Base-by-base conservation (phyloP, 2,329 filamentous ascomycete genomes). In the Claviceps africana region DNA sequence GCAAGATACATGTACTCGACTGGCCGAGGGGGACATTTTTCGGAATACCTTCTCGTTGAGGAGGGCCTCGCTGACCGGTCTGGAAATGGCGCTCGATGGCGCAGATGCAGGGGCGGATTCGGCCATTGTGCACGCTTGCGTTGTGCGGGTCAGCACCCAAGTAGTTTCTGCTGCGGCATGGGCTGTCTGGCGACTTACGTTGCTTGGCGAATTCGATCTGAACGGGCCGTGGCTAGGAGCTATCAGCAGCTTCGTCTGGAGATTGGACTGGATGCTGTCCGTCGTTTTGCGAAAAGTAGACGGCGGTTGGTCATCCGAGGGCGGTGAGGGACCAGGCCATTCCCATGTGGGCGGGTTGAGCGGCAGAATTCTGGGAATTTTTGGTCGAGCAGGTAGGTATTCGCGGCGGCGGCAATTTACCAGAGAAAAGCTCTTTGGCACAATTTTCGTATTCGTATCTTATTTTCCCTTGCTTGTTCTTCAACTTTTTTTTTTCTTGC, bases 41-140 rank as follows among this genome's bases (percentile, higher is more conserved):
- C 47, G 45, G 40, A 30, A 21, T 82, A 96, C 93, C 89, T 98
- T 98, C 75, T 98, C 93, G 73, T 97, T 97, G 67, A 98, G 81
- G 64, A 98, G 82, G 66, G 91, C 88, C 78, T 98, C 93, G 78
- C 91, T 97, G 73, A 96, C 86, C 58, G 93, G 91, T 71, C 88
- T 82, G 70, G 85, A 78, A 67, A 86, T 78, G 58, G 81, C 77
- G 69, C 78, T 76, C 62, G 82, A 77, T 58, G 77, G 70, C 64
- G 79, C 71, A 66, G 63, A 62, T 57, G 61, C 57, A 56, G 64
- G 60, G 54, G 64, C 60, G 76, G 73, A 73, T 63, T 78, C 75
- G 61, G 78, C 69, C 78, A 81, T 81, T 64, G 61, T 72, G 65
- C 9, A 45, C 31, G 25, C 53, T 54, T 19, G 9, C 19, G 47